These are phyloP conservation scores for Sporothrix inflata DNA, from an alignment of 2,329 filamentous ascomycete species.

Conservation along the genomic window DNA sequence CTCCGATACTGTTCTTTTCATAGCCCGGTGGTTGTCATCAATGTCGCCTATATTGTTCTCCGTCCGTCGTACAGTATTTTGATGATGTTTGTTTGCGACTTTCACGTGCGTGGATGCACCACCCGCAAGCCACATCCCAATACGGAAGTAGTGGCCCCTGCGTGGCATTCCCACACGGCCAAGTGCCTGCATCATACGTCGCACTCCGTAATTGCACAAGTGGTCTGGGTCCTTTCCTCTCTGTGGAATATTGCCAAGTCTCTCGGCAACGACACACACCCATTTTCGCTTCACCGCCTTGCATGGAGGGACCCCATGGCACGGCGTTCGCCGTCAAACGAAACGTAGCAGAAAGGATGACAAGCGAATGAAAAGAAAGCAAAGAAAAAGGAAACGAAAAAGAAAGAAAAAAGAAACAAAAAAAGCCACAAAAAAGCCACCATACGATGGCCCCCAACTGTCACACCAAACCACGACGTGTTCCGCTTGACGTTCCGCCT, in stretches of 20 bases:
- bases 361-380: neutral
- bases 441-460: too few relatives aligned
- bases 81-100: neutral
- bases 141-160: neutral
- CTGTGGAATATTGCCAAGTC: conserved; percentile 17
- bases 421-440: too few relatives aligned
- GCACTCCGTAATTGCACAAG: neutral
- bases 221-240: neutral
- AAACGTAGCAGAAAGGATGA: neutral
- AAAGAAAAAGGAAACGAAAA: neutral
- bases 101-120: conserved; percentile 3
- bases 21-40: neutral
- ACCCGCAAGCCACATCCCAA: conserved; percentile 4
- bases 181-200: neutral
- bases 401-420: neutral
- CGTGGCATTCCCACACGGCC: neutral
- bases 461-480: too few relatives aligned
- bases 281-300: neutral
- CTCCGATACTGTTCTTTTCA: too few relatives aligned
- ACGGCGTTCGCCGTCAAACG: neutral
- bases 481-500: too few relatives aligned
- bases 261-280: neutral
- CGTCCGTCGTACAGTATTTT: neutral
- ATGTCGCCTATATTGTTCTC: neutral
- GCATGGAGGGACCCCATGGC: too few relatives aligned